Base-by-base conservation (phyloP, 2,329 filamentous ascomycete species). In the Aspergillus sp. region DNA sequence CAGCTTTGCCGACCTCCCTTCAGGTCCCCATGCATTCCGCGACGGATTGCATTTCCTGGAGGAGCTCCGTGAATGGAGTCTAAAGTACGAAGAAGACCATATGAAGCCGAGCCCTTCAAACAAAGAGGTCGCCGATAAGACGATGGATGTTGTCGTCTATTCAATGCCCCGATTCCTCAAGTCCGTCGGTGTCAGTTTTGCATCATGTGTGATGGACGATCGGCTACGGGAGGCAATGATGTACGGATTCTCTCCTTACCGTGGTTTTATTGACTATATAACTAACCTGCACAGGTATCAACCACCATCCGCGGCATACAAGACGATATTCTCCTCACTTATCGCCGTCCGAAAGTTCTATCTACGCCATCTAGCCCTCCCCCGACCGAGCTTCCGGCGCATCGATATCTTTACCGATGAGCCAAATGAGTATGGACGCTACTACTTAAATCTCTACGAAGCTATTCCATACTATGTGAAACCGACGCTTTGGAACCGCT, bases 381-480 rank as follows among this genome's bases (percentile, higher is more conserved):
- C 89, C 1, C 83, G 88, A 7, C 73, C 64, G 53, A 79, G 64
- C 48, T 73, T 64, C 62, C 71, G 67, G 57, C 78, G 62, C 56
- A 68, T 57, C 68, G 74, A 64, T 57, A 61, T 68, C 3, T 68
- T 86, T 45, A 72, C 73, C 2, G 76, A 82, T 2, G 61, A 76
- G 1, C 76, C 81, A 0, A 83, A 89, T 9, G 71, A 79, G 26
- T 80, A 83, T 0, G 84, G 84, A 1, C 80, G 83, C 3, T 80
- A 86, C 62, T 76, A 80, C 49, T 70, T 74, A 64, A 66, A 75
- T 0, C 62, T 76, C 26, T 89, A 84, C 68, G 78, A 85, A 24
- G 82, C 83, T 20, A 81, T 85, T 48, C 88, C 88, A 2, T 89
- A 83, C 75, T 90, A 89, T 70, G 78, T 83, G 20, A 77, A 81